Percentiles rank a stretch among this genome's conserved stretches.
phyloP scores from a whole-genome alignment of 2,329 filamentous ascomycete species.

The Botryotinia globosa region DNA sequence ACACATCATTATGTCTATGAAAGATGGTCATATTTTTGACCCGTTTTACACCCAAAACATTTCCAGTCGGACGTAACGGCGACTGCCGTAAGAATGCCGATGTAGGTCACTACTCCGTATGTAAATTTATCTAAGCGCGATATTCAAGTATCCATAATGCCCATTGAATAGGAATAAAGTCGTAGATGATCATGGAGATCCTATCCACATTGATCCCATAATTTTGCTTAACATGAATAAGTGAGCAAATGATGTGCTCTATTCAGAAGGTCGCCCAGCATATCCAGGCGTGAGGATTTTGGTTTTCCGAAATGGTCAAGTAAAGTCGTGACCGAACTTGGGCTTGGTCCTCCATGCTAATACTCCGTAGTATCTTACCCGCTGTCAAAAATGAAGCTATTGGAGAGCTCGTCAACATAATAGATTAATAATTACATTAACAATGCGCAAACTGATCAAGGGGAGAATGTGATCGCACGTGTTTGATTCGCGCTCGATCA shows the following conservation, averaged over 20 bases:
- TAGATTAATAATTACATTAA: neutral
- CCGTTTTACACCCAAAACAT: neutral
- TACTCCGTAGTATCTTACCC: too few species aligned
- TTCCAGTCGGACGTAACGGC: conserved; percentile 1
- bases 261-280: neutral
- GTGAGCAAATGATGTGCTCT: neutral
- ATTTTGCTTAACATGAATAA: neutral
- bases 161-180: neutral
- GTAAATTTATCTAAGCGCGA: neutral
- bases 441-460: neutral
- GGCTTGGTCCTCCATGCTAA: neutral
- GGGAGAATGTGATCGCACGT: conserved; percentile 7
- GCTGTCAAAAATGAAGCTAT: conserved; percentile 10
- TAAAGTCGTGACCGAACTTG: neutral
- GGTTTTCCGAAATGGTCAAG: too few species aligned
- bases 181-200: conserved; percentile 7
- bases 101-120: neutral
- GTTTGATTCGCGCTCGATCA: conserved; percentile 15
- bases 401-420: neutral
- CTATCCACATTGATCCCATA: neutral
- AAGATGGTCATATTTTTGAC: neutral
- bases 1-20: neutral
- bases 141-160: neutral
- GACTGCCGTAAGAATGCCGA: neutral
- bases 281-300: neutral